Conservation (phyloP, 2,329 filamentous ascomycete species). For the Claviceps spartinae region DNA sequence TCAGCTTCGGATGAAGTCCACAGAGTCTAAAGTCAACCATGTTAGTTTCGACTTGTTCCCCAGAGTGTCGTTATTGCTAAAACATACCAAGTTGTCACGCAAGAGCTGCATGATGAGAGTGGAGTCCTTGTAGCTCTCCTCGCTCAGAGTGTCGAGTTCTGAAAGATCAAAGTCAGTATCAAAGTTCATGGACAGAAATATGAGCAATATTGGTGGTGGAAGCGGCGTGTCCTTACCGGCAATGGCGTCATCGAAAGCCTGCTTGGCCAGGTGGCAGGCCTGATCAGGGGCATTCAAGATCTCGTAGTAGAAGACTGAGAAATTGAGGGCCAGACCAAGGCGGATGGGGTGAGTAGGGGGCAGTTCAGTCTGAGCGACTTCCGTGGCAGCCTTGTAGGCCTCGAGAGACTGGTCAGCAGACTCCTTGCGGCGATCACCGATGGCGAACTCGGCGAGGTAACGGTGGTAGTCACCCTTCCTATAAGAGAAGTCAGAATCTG, state of each 20-base stretch:
- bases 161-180: conserved; percentile 5
- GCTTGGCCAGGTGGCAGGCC: conserved; percentile 96
- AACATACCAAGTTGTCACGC: conserved; percentile 80
- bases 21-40: conserved; percentile 54
- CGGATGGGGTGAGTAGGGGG: conserved; percentile 96
- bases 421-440: conserved; percentile 87
- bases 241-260: conserved; percentile 97
- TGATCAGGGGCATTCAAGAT: conserved; percentile 97
- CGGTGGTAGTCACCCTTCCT: conserved; percentile 99
- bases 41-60: background rate
- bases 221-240: conserved; percentile 37
- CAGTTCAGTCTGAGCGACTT: conserved; percentile 94
- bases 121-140: conserved; percentile 99
- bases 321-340: conserved; percentile 93
- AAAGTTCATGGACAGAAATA: background rate
- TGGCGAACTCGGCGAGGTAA: conserved; percentile 93
- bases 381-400: conserved; percentile 94
- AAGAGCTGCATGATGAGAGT: conserved; percentile 98
- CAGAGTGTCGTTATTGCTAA: background rate
- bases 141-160: conserved; percentile 93
- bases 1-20: conserved; percentile 99
- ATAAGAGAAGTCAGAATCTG: conserved; percentile 7
- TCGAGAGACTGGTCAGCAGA: conserved; percentile 90
- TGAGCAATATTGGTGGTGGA: background rate
- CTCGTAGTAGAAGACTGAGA: conserved; percentile 99